Base-by-base conservation (phyloP, 1,284 basidiomycete species). In the Ceratobasidium sp. region DNA sequence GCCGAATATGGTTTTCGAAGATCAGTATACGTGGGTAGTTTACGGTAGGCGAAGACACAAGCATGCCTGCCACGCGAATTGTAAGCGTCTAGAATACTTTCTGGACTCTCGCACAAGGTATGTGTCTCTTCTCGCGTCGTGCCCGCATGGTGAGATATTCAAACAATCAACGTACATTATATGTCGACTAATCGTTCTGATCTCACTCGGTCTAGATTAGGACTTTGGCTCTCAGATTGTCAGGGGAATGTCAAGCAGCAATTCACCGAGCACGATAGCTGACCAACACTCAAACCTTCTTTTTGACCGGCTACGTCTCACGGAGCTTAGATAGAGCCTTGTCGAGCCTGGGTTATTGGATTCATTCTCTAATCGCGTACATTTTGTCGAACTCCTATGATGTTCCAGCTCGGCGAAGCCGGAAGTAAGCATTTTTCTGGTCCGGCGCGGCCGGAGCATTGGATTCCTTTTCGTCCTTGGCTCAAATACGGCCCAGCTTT, bases 291-390 rank as follows among this genome's bases (percentile, higher is more conserved):
- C 21, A 18, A 18, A 2, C 45, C 64, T 67, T 67, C 64, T 67
- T 58, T 39, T 67, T 67, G 64, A 55, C 64, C 64, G 64, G 48
- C 52, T 67, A 48, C 23, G 61, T 39, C 6, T 64, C 34, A 32
- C 64, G 64, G 64, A 67, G 36, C 64, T 67, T 55, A 36, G 23
- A 39, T 55, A 39, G 1, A 3, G 14, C n/a, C n/a, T n/a, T n/a
- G n/a, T n/a, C n/a, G n/a, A n/a, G n/a, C 50, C 34, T n/a, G n/a
- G n/a, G n/a, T 52, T 28, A 14, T 6, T 52, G 34, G 18, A 36
- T 21, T 55, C 26, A 10, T 45, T 14, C 34, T 36, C 45, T 18
- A 32, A 45, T 43, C 64, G 36, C 50, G 39, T 45, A 26, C 12
- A 10, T 18, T 26, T 18, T 39, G 34, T 23, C 36, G 23, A 12